These are phyloP conservation scores for Hanseniaspora singularis DNA, from an alignment of 805 yeast genomes.

Conservation along the genomic window DNA sequence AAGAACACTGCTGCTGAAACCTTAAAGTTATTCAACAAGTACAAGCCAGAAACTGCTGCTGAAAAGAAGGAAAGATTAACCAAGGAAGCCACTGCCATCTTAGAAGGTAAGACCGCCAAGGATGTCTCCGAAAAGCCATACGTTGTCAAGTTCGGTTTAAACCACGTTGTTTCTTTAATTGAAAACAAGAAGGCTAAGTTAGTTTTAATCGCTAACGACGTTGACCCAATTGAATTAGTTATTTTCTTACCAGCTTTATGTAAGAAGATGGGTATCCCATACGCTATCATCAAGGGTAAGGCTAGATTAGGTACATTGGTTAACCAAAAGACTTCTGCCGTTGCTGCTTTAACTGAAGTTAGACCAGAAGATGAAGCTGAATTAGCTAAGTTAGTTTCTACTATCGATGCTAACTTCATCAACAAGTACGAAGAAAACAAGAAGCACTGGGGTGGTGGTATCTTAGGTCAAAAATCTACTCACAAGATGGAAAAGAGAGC, in stretches of 20 bases:
- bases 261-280: slow-evolving; percentile 99
- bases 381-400: slow-evolving; percentile 81
- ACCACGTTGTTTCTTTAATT: slow-evolving; percentile 93
- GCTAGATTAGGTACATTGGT: slow-evolving; percentile 96
- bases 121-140: slow-evolving; percentile 95
- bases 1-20: slow-evolving; percentile 97
- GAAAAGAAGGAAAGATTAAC: slow-evolving; percentile 99
- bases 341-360: slow-evolving; percentile 94
- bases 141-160: slow-evolving; percentile 94
- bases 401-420: slow-evolving; percentile 84
- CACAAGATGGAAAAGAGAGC: slow-evolving; percentile 72
- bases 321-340: slow-evolving; percentile 95
- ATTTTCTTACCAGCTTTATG: slow-evolving; percentile 96
- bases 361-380: slow-evolving; percentile 88
- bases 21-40: slow-evolving; percentile 95
- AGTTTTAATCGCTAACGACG: slow-evolving; percentile 96
- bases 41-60: slow-evolving; percentile 94
- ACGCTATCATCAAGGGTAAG: slow-evolving; percentile 96
- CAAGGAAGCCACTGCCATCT: slow-evolving; percentile 97
- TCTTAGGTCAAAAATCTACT: slow-evolving; percentile 88
- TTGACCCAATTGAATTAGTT: slow-evolving; percentile 97
- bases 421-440: slow-evolving; percentile 92
- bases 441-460: slow-evolving; percentile 99
- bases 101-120: slow-evolving; percentile 94
- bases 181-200: slow-evolving; percentile 98